phyloP scores from a whole-genome alignment of 2,329 filamentous ascomycete genomes.

The Fonsecaea erecta region DNA sequence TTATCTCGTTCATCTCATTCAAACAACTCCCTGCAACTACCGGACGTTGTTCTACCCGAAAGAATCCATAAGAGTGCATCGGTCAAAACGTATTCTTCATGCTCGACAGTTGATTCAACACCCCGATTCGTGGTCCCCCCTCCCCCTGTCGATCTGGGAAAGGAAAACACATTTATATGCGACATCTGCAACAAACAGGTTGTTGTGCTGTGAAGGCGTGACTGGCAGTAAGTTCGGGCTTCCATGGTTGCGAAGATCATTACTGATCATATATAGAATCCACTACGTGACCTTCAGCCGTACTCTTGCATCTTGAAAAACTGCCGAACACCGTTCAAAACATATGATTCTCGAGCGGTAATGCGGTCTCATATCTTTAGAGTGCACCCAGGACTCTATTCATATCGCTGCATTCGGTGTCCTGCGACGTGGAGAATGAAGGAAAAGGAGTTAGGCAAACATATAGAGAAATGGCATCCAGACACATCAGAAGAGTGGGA shows the following conservation, averaged over 20 bases:
- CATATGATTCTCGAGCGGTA: neutral
- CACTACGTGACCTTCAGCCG: neutral
- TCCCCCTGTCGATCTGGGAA: neutral
- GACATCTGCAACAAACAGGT: neutral
- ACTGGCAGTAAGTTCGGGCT: neutral
- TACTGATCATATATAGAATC: neutral
- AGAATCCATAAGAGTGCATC: neutral
- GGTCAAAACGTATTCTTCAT: neutral
- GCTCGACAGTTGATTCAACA: neutral
- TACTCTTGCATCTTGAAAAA: neutral
- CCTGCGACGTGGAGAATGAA: neutral
- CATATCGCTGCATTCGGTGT: neutral
- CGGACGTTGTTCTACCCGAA: neutral
- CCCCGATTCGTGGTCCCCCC: neutral
- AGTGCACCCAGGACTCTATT: neutral
- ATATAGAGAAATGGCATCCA: neutral
- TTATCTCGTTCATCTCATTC: neutral
- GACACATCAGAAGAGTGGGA: neutral
- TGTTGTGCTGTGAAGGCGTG: neutral
- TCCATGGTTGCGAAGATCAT: too few species aligned
- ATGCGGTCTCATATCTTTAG: neutral
- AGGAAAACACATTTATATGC: neutral
- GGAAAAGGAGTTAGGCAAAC: neutral
- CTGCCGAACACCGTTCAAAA: neutral
- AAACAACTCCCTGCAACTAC: neutral